Evolutionary conservation across 1,139 yeast species (phyloP).

Genomic region (Suhomyces chickasaworum): DNA sequence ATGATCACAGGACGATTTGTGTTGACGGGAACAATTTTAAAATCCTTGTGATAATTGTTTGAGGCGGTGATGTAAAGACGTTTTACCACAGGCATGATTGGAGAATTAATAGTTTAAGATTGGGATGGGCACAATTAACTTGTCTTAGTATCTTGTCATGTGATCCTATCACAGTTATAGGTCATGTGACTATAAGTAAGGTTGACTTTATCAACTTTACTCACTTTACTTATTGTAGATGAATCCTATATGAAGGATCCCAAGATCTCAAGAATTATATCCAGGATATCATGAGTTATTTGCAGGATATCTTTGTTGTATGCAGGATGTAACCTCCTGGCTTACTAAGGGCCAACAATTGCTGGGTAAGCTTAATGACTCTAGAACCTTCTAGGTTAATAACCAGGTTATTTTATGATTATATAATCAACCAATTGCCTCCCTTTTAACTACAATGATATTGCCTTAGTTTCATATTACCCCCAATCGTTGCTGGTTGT

Average conservation of each 20-base stretch:
- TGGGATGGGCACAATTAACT: not conserved
- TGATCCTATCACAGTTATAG: not conserved
- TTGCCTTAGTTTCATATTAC: no score
- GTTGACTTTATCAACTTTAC: no score
- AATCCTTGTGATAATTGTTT: slow-evolving; percentile 29
- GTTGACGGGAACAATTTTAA: slow-evolving; percentile 48
- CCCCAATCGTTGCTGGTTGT: no score
- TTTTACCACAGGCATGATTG: slow-evolving; percentile 26
- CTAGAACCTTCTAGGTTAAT: not conserved
- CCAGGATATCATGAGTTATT: no score
- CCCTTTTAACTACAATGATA: no score
- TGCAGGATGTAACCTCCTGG: not conserved
- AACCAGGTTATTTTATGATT: no score
- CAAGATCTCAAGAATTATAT: no score
- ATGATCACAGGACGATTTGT: slow-evolving; percentile 38
- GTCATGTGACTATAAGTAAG: not conserved
- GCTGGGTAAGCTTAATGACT: not conserved
- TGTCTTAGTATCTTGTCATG: not conserved
- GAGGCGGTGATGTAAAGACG: slow-evolving; percentile 41
- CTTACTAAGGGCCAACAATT: not conserved
- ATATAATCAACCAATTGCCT: no score
- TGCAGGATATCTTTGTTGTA: no score
- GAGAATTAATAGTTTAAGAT: not conserved
- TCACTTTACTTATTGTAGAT: no score
- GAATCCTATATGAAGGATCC: no score